These are phyloP conservation scores for Andrographis paniculata DNA, from an alignment of 305 asterid species.

Conservation along the genomic window DNA sequence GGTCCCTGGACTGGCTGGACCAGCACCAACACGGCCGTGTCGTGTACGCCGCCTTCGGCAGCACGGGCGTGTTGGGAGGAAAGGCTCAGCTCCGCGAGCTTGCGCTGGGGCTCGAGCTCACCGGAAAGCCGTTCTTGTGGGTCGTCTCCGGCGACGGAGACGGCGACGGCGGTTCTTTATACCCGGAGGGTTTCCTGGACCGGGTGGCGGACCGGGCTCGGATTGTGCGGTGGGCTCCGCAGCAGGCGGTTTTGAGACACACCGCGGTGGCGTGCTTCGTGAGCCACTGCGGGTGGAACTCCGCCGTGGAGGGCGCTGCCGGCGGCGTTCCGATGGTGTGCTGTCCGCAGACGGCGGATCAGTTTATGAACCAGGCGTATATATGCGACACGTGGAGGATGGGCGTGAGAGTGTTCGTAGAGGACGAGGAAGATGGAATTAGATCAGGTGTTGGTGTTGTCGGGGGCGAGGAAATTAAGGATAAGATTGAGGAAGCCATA, in stretches of 20 bases:
- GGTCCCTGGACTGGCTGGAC: not conserved
- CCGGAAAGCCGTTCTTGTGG: not conserved
- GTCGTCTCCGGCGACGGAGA: not conserved
- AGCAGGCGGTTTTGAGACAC: not conserved
- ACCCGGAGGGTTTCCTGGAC: not conserved
- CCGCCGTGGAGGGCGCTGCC: not conserved
- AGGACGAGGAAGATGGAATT: too few relatives aligned
- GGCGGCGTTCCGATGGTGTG: not conserved
- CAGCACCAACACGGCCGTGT: not conserved
- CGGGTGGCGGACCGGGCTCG: not conserved
- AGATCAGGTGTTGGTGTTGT: not conserved
- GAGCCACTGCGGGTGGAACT: slow-evolving; percentile 1
- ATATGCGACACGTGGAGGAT: not conserved
- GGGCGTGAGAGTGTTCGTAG: not conserved
- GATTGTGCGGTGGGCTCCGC: not conserved
- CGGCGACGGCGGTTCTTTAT: not conserved
- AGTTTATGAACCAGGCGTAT: not conserved
- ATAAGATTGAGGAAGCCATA: not conserved
- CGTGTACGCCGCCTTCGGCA: not conserved
- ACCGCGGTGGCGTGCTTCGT: not conserved
- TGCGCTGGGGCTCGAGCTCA: not conserved
- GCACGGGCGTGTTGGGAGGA: not conserved
- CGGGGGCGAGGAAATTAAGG: not conserved
- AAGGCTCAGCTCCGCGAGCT: not conserved
- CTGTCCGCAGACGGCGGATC: not conserved